Evolutionary conservation across 1,139 yeast genomes (phyloP).

Genomic region (Blastobotrys ciferrii): DNA sequence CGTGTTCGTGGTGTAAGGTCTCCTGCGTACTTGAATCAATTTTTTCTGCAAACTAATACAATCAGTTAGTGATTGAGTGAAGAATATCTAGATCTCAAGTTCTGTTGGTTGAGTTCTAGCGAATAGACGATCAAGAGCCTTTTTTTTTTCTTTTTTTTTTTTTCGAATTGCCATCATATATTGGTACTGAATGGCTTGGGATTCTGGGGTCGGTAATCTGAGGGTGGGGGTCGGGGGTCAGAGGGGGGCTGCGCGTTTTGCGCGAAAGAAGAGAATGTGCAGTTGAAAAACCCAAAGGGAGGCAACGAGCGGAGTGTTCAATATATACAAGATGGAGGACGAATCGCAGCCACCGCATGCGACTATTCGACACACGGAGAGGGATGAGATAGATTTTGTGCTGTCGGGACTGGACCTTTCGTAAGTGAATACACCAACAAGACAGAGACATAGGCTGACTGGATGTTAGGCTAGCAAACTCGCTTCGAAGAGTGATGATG

Average conservation of each 20-base stretch:
- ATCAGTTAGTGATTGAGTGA: no score
- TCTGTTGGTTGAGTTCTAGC: no score
- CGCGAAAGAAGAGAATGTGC: not conserved
- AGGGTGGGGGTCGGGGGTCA: no score
- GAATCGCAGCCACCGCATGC: conserved; percentile 66
- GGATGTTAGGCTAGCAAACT: conserved; percentile 63
- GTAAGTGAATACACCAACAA: conserved; percentile 26
- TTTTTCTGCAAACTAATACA: no score
- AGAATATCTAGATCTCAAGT: no score
- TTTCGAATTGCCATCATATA: no score
- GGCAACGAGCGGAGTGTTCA: not conserved
- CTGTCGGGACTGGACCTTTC: conserved; percentile 84
- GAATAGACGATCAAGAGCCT: no score
- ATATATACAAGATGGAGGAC: conserved; percentile 30
- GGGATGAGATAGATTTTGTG: conserved; percentile 87
- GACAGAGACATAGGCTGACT: not conserved
- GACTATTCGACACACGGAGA: conserved; percentile 80
- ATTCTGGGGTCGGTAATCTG: no score
- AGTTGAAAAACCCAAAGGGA: not conserved
- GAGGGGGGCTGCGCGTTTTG: not conserved
- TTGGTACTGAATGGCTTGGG: no score
- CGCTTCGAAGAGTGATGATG: conserved; percentile 85
- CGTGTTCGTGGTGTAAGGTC: no score
- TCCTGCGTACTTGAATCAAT: no score
- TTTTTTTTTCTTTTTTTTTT: no score